These are phyloP conservation scores for Gryganskiella cystojenkinii DNA, from an alignment of 192 early-diverging fungal genomes.

Conservation along the genomic window DNA sequence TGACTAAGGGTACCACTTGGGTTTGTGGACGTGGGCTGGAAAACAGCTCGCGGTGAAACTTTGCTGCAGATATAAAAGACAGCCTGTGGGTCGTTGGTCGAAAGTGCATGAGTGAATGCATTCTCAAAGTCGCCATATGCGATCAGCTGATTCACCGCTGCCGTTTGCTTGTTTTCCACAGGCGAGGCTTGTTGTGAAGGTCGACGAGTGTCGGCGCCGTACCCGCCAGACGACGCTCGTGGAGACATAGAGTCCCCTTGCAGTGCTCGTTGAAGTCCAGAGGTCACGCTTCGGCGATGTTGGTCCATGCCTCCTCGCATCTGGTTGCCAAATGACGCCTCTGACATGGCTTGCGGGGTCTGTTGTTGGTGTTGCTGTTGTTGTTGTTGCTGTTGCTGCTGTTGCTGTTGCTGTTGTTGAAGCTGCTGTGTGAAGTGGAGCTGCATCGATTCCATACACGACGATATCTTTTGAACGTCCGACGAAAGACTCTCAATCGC, in stretches of 20 bases:
- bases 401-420: no score
- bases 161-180: slow-evolving; percentile 26
- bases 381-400: slow-evolving; percentile 17
- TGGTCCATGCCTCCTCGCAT: slow-evolving; percentile 22
- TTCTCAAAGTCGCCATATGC: slow-evolving; percentile 44
- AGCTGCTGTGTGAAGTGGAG: slow-evolving; percentile 17
- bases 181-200: slow-evolving; percentile 42
- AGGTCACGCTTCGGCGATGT: slow-evolving; percentile 26
- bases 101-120: slow-evolving; percentile 53
- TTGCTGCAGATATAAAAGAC: slow-evolving; percentile 54
- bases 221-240: slow-evolving; percentile 5
- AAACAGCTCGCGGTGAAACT: slow-evolving; percentile 47
- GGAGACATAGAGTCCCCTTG: slow-evolving; percentile 39
- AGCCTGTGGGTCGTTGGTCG: slow-evolving; percentile 41
- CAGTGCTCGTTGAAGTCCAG: slow-evolving; percentile 44
- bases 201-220: slow-evolving; percentile 42
- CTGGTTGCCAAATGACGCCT: slow-evolving; percentile 5
- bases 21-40: slow-evolving; percentile 33
- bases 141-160: slow-evolving; percentile 32
- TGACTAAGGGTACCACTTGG: slow-evolving; percentile 42
- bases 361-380: background rate
- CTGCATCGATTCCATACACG: slow-evolving; percentile 38
- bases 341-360: slow-evolving; percentile 20
- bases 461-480: slow-evolving; percentile 27
- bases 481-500: slow-evolving; percentile 20